A percentile compares a stretch with the other conserved stretches of the same genome.
Conservation (phyloP, 2,329 filamentous ascomycete species). For the Zymoseptoria tritici region DNA sequence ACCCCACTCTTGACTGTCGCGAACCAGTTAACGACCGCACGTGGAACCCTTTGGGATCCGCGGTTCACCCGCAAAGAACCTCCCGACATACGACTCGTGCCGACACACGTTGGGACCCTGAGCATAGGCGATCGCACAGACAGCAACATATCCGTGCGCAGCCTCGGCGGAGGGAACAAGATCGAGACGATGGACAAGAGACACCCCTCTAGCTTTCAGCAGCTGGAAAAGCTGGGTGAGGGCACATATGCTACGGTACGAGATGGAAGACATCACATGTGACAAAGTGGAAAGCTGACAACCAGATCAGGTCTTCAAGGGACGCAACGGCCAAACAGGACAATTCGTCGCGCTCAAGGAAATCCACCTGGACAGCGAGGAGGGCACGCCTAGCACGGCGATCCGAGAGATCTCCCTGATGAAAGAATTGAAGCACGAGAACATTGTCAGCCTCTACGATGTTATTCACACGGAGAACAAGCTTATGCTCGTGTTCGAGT, state of each 20-base stretch:
- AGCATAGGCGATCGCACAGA: constrained; percentile 41
- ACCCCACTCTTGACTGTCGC: constrained; percentile 11
- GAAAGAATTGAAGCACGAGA: constrained; percentile 99
- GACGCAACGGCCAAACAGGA: constrained; percentile 91
- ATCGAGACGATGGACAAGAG: constrained; percentile 71
- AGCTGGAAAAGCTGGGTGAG: constrained; percentile 96
- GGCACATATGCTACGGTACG: constrained; percentile 93
- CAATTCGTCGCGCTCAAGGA: constrained; percentile 96
- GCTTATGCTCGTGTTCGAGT: constrained; percentile 98
- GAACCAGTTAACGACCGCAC: constrained; percentile 41
- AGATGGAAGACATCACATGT: background rate
- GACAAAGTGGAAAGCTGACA: background rate
- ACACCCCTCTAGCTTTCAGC: constrained; percentile 96
- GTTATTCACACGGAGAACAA: constrained; percentile 99
- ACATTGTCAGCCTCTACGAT: constrained; percentile 94
- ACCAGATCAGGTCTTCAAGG: constrained; percentile 81
- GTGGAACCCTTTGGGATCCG: constrained; percentile 44
- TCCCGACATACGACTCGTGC: constrained; percentile 38
- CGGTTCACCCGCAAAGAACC: constrained; percentile 38
- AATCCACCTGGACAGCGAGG: constrained; percentile 96
- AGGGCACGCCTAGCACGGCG: constrained; percentile 92
- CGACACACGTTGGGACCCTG: constrained; percentile 44
- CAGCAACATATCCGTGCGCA: constrained; percentile 45
- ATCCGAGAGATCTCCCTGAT: constrained; percentile 98
- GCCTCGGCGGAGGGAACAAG: constrained; percentile 38